A percentile compares a stretch with the other conserved stretches of the same genome.
Evolutionary conservation across 345 rosid species (phyloP).

Genomic region (Durio zibethinus): DNA sequence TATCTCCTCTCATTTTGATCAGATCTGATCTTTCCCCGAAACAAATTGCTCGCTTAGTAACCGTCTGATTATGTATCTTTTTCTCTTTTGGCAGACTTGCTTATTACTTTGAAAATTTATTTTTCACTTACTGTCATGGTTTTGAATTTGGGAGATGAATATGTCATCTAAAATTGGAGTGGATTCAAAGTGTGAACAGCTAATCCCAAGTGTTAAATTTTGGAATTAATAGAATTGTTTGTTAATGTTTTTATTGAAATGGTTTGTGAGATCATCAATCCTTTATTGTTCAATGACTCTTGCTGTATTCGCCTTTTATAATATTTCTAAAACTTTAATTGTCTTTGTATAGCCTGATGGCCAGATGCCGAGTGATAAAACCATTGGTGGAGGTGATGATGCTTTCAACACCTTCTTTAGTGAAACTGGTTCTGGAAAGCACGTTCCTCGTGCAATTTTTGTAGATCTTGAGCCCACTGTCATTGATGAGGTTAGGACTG

Average conservation of each 20-base stretch:
- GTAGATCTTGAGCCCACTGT: conserved; percentile 49
- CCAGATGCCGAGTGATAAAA: conserved; percentile 40
- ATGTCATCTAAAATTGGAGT: background rate
- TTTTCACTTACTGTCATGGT: background rate
- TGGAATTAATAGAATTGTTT: background rate
- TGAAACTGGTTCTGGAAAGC: conserved; percentile 49
- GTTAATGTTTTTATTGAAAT: background rate
- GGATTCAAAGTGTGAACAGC: background rate
- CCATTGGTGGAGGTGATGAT: conserved; percentile 37
- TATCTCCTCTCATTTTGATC: background rate
- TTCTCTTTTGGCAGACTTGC: background rate
- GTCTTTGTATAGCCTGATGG: conserved; percentile 30
- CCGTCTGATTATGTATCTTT: background rate
- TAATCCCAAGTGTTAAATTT: background rate
- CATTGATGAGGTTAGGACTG: conserved; percentile 56
- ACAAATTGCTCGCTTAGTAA: background rate
- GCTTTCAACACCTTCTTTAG: conserved; percentile 50
- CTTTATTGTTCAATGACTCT: background rate
- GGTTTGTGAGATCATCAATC: background rate
- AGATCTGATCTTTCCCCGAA: background rate
- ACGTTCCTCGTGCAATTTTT: conserved; percentile 46
- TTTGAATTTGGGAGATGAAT: background rate
- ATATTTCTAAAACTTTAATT: background rate
- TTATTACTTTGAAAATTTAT: background rate
- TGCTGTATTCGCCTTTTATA: background rate